These are phyloP conservation scores for Chalara sp. DNA, from an alignment of 2,329 filamentous ascomycete genomes.

Conservation along the genomic window DNA sequence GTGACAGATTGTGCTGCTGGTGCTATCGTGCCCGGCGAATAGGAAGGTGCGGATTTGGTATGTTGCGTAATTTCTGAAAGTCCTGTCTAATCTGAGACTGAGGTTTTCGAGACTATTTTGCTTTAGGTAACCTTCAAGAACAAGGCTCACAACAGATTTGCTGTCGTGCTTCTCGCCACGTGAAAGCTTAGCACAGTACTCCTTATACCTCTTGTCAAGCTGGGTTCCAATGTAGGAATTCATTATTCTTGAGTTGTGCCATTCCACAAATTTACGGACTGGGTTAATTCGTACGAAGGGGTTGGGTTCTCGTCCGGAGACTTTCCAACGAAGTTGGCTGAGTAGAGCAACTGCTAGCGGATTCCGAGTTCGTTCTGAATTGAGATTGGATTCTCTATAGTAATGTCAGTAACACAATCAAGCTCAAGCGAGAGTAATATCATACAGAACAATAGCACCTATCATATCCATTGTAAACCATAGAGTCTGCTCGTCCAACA, in stretches of 20 bases:
- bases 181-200: slow-evolving; percentile 3
- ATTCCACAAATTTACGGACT: slow-evolving; percentile 3
- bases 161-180: not conserved
- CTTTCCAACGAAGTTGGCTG: not conserved
- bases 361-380: slow-evolving; percentile 1
- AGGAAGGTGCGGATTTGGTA: slow-evolving; percentile 13
- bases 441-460: slow-evolving; percentile 5
- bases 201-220: slow-evolving; percentile 6
- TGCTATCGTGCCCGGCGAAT: slow-evolving; percentile 19
- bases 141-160: slow-evolving; percentile 14
- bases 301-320: not conserved
- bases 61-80: slow-evolving; percentile 11
- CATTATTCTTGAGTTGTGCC: slow-evolving; percentile 6
- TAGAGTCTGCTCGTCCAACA: slow-evolving; percentile 2
- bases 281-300: not conserved
- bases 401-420: not conserved
- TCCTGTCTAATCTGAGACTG: slow-evolving; percentile 4
- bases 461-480: slow-evolving; percentile 8
- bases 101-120: not conserved
- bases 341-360: not conserved
- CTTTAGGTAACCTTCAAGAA: slow-evolving; percentile 12
- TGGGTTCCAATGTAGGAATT: slow-evolving; percentile 9
- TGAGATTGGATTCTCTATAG: not conserved
- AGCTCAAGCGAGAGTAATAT: not conserved
- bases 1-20: slow-evolving; percentile 11